These are phyloP conservation scores for Plenodomus tracheiphilus DNA, from an alignment of 2,329 filamentous ascomycete genomes.

Conservation along the genomic window DNA sequence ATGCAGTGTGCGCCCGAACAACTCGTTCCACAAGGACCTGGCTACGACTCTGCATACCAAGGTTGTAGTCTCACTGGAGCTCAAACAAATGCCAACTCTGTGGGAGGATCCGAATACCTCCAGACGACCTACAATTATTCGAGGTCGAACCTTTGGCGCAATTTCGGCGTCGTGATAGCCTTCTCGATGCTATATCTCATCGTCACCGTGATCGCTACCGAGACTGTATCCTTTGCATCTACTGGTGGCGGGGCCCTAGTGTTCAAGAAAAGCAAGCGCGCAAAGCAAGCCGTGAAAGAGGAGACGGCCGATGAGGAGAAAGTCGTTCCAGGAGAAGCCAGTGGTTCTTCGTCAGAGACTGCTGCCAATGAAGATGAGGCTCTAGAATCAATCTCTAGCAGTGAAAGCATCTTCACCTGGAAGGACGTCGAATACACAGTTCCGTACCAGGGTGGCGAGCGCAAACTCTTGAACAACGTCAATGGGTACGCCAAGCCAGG, in stretches of 20 bases:
- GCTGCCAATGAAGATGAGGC: constrained; percentile 33
- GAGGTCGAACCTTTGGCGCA: constrained; percentile 66
- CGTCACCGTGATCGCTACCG: constrained; percentile 71
- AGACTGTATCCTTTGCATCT: constrained; percentile 65
- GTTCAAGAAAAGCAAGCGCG: constrained; percentile 69
- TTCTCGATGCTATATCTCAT: constrained; percentile 75
- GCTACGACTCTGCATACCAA: constrained; percentile 59
- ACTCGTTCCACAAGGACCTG: constrained; percentile 62
- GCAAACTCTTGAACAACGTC: constrained; percentile 68
- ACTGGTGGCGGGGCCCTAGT: constrained; percentile 69
- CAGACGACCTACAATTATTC: constrained; percentile 60
- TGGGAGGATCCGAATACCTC: constrained; percentile 61
- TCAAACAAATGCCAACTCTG: constrained; percentile 52
- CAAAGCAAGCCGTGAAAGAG: constrained; percentile 58
- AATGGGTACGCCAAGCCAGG: constrained; percentile 80
- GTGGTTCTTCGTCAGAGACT: constrained; percentile 23
- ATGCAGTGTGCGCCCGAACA: constrained; percentile 64
- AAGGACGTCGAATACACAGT: constrained; percentile 66
- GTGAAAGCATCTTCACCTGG: constrained; percentile 45
- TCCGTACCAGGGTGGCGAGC: constrained; percentile 65
- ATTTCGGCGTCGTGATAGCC: constrained; percentile 77
- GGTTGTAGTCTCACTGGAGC: constrained; percentile 67
- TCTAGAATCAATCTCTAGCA: constrained; percentile 42
- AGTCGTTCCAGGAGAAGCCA: constrained; percentile 32
- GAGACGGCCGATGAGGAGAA: constrained; percentile 63